Conservation (phyloP, 2,329 filamentous ascomycete species). For the Colletotrichum scovillei region DNA sequence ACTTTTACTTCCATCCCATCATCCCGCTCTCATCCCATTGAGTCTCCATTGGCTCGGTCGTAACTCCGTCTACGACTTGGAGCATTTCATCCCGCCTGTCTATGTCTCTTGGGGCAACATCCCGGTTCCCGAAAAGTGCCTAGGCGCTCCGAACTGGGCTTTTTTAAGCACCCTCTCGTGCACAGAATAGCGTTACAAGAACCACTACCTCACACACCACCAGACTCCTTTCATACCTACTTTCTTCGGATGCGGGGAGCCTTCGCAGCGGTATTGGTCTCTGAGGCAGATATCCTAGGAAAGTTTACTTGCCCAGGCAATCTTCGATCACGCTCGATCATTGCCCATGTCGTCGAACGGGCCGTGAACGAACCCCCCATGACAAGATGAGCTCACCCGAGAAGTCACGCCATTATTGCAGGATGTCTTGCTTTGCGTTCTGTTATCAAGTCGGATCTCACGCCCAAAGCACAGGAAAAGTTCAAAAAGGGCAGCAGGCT, state of each 20-base stretch:
- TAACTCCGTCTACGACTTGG: not conserved
- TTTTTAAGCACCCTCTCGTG: not conserved
- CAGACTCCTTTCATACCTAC: conserved; percentile 1
- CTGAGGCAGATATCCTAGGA: not conserved
- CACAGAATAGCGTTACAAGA: not conserved
- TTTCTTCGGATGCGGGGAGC: conserved; percentile 19
- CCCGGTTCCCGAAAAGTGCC: conserved; percentile 14
- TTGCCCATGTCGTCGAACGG: not conserved
- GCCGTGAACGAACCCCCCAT: conserved; percentile 10
- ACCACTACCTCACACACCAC: not conserved
- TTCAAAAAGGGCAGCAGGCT: not conserved
- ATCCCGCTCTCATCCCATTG: not conserved
- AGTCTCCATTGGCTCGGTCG: not conserved
- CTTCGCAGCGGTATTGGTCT: not conserved
- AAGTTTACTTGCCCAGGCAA: conserved; percentile 12
- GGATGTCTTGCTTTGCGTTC: not conserved
- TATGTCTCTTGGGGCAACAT: not conserved
- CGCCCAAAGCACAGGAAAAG: not conserved
- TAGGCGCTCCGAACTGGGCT: conserved; percentile 9
- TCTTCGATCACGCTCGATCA: not conserved
- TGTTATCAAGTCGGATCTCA: not conserved
- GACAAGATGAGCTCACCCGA: conserved; percentile 3
- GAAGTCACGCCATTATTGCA: conserved; percentile 17
- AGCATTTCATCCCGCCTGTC: not conserved
- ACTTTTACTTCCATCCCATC: not conserved